These are phyloP conservation scores for Tremella yokohamensis DNA, from an alignment of 768 basidiomycete species.

Conservation along the genomic window DNA sequence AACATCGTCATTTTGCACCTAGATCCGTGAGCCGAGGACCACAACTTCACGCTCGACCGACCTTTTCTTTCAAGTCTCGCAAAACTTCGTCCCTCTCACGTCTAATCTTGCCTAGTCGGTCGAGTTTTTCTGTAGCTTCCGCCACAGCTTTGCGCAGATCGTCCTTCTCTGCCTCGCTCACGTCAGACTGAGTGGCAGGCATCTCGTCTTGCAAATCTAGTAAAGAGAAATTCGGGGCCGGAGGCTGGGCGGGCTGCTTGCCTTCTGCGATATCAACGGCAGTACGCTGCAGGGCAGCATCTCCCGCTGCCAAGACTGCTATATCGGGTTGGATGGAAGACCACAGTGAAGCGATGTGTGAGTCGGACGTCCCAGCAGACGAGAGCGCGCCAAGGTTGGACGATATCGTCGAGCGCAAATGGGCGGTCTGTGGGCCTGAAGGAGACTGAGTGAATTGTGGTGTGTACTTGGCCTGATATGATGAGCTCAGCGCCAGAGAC, in stretches of 20 bases:
- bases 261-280: conserved; percentile 54
- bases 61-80: conserved; percentile 95
- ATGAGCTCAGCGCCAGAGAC: neutral
- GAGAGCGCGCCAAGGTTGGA: conserved; percentile 67
- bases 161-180: conserved; percentile 62
- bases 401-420: conserved; percentile 73
- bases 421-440: conserved; percentile 67
- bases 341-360: conserved; percentile 72
- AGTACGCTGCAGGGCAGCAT: conserved; percentile 53
- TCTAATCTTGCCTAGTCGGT: conserved; percentile 73
- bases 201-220: conserved; percentile 69
- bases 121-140: conserved; percentile 55
- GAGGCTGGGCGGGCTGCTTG: conserved; percentile 52
- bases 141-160: conserved; percentile 63
- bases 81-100: conserved; percentile 80
- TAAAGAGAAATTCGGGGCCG: conserved; percentile 54
- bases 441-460: conserved; percentile 84
- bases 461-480: conserved; percentile 60
- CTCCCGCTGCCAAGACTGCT: conserved; percentile 54
- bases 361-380: conserved; percentile 73
- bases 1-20: conserved; percentile 95
- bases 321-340: conserved; percentile 66
- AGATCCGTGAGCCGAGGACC: conserved; percentile 5
- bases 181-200: conserved; percentile 52
- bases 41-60: conserved; percentile 41